Evolutionary conservation across 768 basidiomycete genomes (phyloP).

Genomic region (Clathrus columnatus): DNA sequence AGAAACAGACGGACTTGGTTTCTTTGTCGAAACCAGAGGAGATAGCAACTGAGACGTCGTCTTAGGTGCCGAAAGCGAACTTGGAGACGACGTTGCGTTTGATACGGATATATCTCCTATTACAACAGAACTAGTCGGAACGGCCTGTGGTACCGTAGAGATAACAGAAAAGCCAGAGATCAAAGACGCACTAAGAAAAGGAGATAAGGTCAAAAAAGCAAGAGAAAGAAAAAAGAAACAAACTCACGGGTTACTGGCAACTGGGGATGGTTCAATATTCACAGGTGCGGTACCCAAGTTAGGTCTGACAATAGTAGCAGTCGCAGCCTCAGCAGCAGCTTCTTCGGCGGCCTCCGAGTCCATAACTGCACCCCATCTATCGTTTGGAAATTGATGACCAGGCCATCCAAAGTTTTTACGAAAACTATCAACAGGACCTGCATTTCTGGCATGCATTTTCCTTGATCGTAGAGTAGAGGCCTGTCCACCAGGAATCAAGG

Average conservation of each 20-base stretch:
- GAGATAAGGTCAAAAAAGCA: not conserved
- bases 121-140: not conserved
- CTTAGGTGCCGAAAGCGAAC: not conserved
- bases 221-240: not conserved
- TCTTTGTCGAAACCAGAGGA: not conserved
- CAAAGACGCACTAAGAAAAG: not conserved
- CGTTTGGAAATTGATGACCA: conserved; percentile 40
- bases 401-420: conserved; percentile 38
- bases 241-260: not conserved
- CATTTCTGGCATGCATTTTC: conserved; percentile 23
- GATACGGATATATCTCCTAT: not conserved
- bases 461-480: conserved; percentile 32
- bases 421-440: conserved; percentile 33
- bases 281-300: not conserved
- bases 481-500: conserved; percentile 27
- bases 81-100: not conserved
- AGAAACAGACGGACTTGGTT: not conserved
- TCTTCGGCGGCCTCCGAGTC: conserved; percentile 17
- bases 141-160: not conserved
- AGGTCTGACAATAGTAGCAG: not conserved
- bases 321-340: not conserved
- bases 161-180: not conserved
- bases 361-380: conserved; percentile 49
- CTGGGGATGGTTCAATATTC: not conserved
- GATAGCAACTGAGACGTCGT: not conserved